Evolutionary conservation across 169 alveolate genomes (phyloP).

Genomic region (Perkinsus olseni): DNA sequence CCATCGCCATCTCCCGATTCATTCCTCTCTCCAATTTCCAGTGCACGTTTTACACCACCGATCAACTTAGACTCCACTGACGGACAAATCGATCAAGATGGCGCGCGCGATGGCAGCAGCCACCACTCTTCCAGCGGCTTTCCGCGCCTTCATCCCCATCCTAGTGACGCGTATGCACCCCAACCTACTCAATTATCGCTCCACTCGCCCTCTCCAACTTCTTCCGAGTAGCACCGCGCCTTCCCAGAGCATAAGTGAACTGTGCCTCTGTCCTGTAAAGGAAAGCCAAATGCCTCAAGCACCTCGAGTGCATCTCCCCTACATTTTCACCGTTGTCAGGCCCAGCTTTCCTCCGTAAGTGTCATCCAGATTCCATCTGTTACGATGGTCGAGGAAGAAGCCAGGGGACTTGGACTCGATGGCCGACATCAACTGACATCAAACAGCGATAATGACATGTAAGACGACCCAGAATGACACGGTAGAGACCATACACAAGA

Average conservation of each 20-base stretch:
- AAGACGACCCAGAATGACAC: no score
- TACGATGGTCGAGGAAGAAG: background rate
- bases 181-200: slow-evolving; percentile 33
- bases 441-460: no score
- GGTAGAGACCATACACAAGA: background rate
- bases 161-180: background rate
- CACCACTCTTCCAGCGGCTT: no score
- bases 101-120: background rate
- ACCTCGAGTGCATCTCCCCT: background rate
- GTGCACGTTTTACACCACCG: background rate
- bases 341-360: background rate
- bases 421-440: background rate
- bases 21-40: background rate
- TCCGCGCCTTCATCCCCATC: background rate
- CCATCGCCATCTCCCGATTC: background rate
- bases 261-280: slow-evolving; percentile 16
- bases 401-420: background rate
- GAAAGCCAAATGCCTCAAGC: background rate
- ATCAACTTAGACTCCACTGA: background rate
- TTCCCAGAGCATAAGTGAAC: slow-evolving; percentile 32
- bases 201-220: slow-evolving; percentile 34
- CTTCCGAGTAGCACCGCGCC: slow-evolving; percentile 33
- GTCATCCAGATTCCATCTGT: background rate
- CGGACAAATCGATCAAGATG: background rate
- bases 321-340: background rate